phyloP scores from a whole-genome alignment of 768 basidiomycete genomes.

The Tubosaeta sp. region DNA sequence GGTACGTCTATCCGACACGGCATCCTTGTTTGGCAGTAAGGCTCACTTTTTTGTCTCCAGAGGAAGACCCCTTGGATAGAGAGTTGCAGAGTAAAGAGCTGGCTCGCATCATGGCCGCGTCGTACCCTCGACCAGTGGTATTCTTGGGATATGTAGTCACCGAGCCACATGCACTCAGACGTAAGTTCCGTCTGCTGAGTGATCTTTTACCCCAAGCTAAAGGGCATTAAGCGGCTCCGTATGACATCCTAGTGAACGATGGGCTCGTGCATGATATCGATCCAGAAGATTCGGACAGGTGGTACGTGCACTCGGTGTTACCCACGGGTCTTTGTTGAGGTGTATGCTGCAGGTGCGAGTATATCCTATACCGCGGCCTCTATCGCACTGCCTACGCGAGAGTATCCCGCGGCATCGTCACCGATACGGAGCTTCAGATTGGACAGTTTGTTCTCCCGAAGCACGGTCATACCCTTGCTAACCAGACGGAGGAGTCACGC shows the following conservation, averaged over 20 bases:
- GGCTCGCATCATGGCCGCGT: slow-evolving; percentile 69
- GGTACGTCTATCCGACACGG: slow-evolving; percentile 39
- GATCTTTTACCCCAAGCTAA: slow-evolving; percentile 8
- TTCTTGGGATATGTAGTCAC: slow-evolving; percentile 83
- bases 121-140: slow-evolving; percentile 68
- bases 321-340: not conserved
- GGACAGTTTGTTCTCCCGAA: slow-evolving; percentile 78
- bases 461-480: slow-evolving; percentile 46
- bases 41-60: slow-evolving; percentile 33
- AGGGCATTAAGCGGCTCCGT: slow-evolving; percentile 56
- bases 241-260: slow-evolving; percentile 71
- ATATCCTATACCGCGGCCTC: slow-evolving; percentile 79
- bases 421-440: slow-evolving; percentile 88
- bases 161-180: slow-evolving; percentile 56
- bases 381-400: slow-evolving; percentile 81
- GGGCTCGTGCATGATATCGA: slow-evolving; percentile 81
- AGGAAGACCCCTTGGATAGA: slow-evolving; percentile 86
- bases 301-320: slow-evolving; percentile 37
- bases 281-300: slow-evolving; percentile 62
- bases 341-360: slow-evolving; percentile 67
- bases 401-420: slow-evolving; percentile 76
- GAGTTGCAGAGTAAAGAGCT: slow-evolving; percentile 80
- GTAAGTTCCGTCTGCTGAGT: slow-evolving; percentile 37
- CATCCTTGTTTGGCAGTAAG: not conserved
- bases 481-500: slow-evolving; percentile 58